phyloP scores from a whole-genome alignment of 2,329 filamentous ascomycete species.

The Fusarium sp. region DNA sequence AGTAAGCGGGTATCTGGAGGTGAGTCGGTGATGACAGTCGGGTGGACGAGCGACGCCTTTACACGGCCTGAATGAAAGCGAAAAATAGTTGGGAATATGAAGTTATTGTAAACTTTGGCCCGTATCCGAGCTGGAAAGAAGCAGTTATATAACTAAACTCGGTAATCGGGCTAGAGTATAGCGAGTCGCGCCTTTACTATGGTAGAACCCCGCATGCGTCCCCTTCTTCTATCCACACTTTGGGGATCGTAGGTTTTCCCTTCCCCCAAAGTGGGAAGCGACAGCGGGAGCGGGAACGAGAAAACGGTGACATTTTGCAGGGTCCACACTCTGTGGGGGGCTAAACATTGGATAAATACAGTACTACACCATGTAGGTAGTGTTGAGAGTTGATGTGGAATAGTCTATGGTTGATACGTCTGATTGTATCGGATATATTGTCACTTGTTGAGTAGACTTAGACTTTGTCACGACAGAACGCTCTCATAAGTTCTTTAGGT shows the following conservation, averaged over 20 bases:
- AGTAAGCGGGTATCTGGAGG: not conserved
- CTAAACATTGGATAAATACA: not conserved
- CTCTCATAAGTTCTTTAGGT: no score
- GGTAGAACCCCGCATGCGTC: conserved; percentile 36
- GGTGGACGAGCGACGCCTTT: not conserved
- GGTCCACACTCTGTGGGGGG: conserved; percentile 35
- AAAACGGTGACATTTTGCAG: conserved; percentile 10
- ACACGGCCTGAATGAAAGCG: not conserved
- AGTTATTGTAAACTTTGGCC: not conserved
- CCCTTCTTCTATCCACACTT: conserved; percentile 1
- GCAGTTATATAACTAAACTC: conserved; percentile 27
- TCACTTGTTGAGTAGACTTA: no score
- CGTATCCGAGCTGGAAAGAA: not conserved
- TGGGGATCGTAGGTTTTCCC: conserved; percentile 19
- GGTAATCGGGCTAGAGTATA: conserved; percentile 39
- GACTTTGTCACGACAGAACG: no score
- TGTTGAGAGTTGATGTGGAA: not conserved
- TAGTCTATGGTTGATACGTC: not conserved
- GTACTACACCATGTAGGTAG: not conserved
- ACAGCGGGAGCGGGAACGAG: conserved; percentile 13
- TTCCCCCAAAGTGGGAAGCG: conserved; percentile 4
- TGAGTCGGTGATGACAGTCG: not conserved
- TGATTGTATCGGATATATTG: no score
- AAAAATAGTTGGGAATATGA: not conserved
- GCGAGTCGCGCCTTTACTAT: conserved; percentile 28